Evolutionary conservation across 768 basidiomycete genomes (phyloP).

Genomic region (Collybia mongolica): DNA sequence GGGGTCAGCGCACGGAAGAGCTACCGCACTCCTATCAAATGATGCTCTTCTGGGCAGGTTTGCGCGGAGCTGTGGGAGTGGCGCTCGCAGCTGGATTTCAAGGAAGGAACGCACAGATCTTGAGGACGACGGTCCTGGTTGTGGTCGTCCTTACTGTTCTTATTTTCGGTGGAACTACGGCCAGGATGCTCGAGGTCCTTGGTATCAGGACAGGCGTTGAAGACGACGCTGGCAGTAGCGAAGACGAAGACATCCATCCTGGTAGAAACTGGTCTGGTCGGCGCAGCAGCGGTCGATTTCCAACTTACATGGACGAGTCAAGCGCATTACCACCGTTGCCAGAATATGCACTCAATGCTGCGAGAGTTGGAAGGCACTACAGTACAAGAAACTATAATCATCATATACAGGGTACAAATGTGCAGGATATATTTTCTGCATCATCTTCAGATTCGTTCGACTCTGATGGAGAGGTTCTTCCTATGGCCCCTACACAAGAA

Average conservation of each 20-base stretch:
- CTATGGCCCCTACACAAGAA: conserved; percentile 57
- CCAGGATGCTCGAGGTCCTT: conserved; percentile 95
- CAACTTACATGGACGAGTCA: conserved; percentile 38
- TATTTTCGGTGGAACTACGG: conserved; percentile 95
- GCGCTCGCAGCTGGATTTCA: conserved; percentile 95
- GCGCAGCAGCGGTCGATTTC: conserved; percentile 39
- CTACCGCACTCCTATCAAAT: conserved; percentile 98
- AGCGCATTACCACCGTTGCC: conserved; percentile 30
- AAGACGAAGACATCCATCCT: conserved; percentile 45
- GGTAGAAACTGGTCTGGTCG: conserved; percentile 35
- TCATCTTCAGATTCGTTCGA: conserved; percentile 77
- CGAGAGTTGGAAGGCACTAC: conserved; percentile 59
- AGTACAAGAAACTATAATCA: conserved; percentile 58
- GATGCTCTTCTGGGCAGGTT: conserved; percentile 99
- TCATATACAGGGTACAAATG: conserved; percentile 33
- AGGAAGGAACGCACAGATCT: conserved; percentile 87
- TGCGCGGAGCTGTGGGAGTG: conserved; percentile 96
- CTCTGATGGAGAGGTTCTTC: conserved; percentile 79
- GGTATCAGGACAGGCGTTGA: conserved; percentile 95
- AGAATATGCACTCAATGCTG: conserved; percentile 26
- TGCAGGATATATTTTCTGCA: conserved; percentile 53
- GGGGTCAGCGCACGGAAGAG: conserved; percentile 86
- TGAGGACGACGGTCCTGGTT: conserved; percentile 91
- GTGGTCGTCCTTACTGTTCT: conserved; percentile 95
- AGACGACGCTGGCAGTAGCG: conserved; percentile 69